A percentile compares a stretch with the other conserved stretches of the same genome.
phyloP scores from a whole-genome alignment of 2,329 filamentous ascomycete species.

The Nemania abortiva region DNA sequence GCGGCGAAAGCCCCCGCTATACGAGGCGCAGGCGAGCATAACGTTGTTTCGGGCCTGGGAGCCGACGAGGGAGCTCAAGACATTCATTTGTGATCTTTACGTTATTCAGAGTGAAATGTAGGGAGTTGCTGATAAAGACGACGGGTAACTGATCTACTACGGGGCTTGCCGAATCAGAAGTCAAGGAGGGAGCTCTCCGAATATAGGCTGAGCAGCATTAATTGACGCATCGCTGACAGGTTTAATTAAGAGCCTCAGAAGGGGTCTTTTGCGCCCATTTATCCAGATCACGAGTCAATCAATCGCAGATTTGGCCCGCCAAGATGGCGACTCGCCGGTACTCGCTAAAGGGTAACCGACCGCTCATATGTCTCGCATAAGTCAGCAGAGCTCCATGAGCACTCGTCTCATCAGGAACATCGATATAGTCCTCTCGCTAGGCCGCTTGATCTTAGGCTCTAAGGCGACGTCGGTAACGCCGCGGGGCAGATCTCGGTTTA shows the following conservation, averaged over 20 bases:
- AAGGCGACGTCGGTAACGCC: constrained; percentile 18
- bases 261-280: constrained; percentile 41
- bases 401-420: background rate
- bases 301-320: constrained; percentile 37
- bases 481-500: constrained; percentile 28
- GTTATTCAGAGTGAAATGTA: constrained; percentile 1
- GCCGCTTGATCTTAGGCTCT: constrained; percentile 29
- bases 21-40: constrained; percentile 1
- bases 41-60: constrained; percentile 31
- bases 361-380: constrained; percentile 22
- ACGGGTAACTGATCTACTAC: constrained; percentile 32
- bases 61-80: constrained; percentile 26
- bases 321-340: constrained; percentile 23
- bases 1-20: background rate
- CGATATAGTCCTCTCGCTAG: constrained; percentile 2
- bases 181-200: constrained; percentile 39
- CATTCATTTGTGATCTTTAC: constrained; percentile 18
- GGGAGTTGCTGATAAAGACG: constrained; percentile 13
- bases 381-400: constrained; percentile 9
- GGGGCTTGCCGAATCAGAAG: constrained; percentile 32
- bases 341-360: constrained; percentile 32
- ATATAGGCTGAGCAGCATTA: constrained; percentile 49
- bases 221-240: constrained; percentile 37
- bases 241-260: constrained; percentile 42
- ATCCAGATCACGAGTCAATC: constrained; percentile 48